Evolutionary conservation across 2,329 filamentous ascomycete genomes (phyloP).

Genomic region (Botrytis sinoallii): DNA sequence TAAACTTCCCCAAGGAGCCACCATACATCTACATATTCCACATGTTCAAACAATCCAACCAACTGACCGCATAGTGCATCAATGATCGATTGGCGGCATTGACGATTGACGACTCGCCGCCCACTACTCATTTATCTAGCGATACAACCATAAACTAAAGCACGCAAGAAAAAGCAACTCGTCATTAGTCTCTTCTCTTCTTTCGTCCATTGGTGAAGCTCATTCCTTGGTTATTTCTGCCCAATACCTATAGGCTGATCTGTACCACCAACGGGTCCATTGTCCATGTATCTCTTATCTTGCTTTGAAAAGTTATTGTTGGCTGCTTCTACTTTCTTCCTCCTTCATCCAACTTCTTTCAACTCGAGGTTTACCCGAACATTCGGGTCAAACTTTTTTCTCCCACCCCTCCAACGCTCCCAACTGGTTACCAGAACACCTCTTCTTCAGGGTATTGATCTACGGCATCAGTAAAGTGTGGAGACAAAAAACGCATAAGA

Average conservation of each 20-base stretch:
- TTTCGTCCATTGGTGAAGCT: constrained; percentile 9
- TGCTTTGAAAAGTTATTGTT: constrained; percentile 6
- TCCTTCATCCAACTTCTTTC: background rate
- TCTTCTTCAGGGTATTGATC: constrained; percentile 4
- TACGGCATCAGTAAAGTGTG: background rate
- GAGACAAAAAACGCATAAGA: constrained; percentile 10
- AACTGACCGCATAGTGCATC: constrained; percentile 3
- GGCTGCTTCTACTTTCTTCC: background rate
- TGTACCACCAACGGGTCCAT: constrained; percentile 1
- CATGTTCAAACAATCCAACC: background rate
- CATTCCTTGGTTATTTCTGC: constrained; percentile 31
- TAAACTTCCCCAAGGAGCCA: background rate
- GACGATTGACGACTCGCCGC: constrained; percentile 8
- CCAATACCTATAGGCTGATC: constrained; percentile 26
- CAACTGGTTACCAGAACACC: constrained; percentile 9
- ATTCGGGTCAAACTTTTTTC: constrained; percentile 3
- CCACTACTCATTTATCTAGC: background rate
- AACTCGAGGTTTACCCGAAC: constrained; percentile 12
- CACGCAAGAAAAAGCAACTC: constrained; percentile 8
- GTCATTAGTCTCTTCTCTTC: background rate
- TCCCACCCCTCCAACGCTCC: constrained; percentile 1
- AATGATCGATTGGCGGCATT: constrained; percentile 1
- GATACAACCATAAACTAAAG: background rate
- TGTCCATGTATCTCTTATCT: constrained; percentile 9
- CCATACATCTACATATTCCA: background rate